These are phyloP conservation scores for Toxicodendron radicans DNA, from an alignment of 345 rosid species.

Conservation along the genomic window DNA sequence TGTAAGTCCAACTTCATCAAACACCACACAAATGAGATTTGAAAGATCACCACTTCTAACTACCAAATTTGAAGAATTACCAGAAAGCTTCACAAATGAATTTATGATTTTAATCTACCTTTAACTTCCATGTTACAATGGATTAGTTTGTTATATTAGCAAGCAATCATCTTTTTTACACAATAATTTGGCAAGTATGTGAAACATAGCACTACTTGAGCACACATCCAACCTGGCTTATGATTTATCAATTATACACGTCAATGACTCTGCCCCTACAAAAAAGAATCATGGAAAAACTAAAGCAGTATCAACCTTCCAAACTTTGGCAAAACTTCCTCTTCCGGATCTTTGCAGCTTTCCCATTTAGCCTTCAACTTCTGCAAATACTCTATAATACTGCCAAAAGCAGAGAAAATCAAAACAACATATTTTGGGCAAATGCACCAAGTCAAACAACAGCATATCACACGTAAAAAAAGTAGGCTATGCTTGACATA, in stretches of 20 bases:
- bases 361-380: slow-evolving; percentile 77
- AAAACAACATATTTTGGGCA: slow-evolving; percentile 21
- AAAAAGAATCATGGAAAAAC: background rate
- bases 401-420: slow-evolving; percentile 45
- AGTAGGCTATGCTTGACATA: slow-evolving; percentile 39
- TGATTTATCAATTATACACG: background rate
- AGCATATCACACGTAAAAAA: background rate
- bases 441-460: slow-evolving; percentile 8
- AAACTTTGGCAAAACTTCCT: slow-evolving; percentile 49
- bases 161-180: background rate
- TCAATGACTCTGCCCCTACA: slow-evolving; percentile 13
- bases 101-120: slow-evolving; percentile 4
- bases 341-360: slow-evolving; percentile 67
- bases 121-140: background rate
- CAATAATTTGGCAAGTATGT: background rate
- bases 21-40: background rate
- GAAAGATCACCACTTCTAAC: background rate
- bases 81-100: background rate
- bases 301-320: slow-evolving; percentile 60
- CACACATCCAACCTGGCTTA: background rate
- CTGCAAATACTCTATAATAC: slow-evolving; percentile 70
- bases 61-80: background rate
- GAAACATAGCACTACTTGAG: background rate
- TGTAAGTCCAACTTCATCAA: no score
- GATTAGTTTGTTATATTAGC: background rate